Conservation (phyloP, 345 rosid species). For the Moricandia moricandioides region DNA sequence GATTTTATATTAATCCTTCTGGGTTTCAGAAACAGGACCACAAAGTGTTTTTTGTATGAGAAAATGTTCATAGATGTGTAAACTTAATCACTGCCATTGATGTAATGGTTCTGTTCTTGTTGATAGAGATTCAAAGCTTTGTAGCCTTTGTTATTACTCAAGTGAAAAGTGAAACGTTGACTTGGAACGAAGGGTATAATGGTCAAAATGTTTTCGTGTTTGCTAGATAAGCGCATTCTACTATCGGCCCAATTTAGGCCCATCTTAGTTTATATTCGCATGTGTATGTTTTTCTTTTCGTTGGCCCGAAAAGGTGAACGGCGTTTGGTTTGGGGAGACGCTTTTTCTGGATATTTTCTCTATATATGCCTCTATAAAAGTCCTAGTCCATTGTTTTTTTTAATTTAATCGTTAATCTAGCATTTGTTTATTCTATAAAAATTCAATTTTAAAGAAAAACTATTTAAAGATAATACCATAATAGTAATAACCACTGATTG, state of each 20-base stretch:
- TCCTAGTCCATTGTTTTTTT: too few species aligned
- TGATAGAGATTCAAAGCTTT: not conserved
- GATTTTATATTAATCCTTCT: slow-evolving; percentile 5
- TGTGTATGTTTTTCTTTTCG: slow-evolving; percentile 2
- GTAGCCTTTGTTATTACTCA: not conserved
- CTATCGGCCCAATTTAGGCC: slow-evolving; percentile 1
- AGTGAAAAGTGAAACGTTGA: not conserved
- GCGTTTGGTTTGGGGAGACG: slow-evolving; percentile 23
- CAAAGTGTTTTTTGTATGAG: not conserved
- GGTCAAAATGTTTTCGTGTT: not conserved
- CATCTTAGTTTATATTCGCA: not conserved
- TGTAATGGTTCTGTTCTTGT: slow-evolving; percentile 2
- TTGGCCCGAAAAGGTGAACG: slow-evolving; percentile 18
- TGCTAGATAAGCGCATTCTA: not conserved
- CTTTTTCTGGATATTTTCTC: not conserved
- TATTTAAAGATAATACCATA: too few species aligned
- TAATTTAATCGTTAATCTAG: not conserved
- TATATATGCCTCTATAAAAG: not conserved
- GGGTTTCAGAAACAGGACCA: slow-evolving; percentile 13
- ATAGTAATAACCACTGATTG: too few species aligned
- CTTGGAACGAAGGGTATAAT: not conserved
- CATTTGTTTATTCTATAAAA: not conserved
- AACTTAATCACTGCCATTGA: slow-evolving; percentile 7
- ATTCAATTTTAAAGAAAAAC: too few species aligned
- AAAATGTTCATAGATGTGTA: not conserved